These are phyloP conservation scores for Ogataea pignaliae DNA, from an alignment of 805 yeast genomes.

Conservation along the genomic window DNA sequence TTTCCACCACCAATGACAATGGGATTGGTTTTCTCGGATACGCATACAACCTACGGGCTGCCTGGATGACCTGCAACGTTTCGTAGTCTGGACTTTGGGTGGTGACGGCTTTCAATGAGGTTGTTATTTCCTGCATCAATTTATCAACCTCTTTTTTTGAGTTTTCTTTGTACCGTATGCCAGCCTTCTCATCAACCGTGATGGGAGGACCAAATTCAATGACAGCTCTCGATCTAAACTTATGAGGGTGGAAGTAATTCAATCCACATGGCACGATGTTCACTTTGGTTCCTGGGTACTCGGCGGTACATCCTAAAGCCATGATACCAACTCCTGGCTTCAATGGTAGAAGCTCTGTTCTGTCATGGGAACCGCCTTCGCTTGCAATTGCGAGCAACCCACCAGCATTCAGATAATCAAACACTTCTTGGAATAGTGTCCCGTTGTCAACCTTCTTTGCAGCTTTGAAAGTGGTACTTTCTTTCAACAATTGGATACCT, in stretches of 20 bases:
- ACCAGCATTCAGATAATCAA: slow-evolving; percentile 66
- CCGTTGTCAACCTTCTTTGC: slow-evolving; percentile 85
- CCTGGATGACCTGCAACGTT: slow-evolving; percentile 85
- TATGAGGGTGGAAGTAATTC: slow-evolving; percentile 95
- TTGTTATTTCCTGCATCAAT: slow-evolving; percentile 59
- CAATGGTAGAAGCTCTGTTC: slow-evolving; percentile 84
- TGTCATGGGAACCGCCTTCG: slow-evolving; percentile 98
- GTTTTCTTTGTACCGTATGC: slow-evolving; percentile 58
- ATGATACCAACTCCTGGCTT: slow-evolving; percentile 97
- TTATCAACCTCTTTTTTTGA: slow-evolving; percentile 67
- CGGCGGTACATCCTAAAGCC: slow-evolving; percentile 90
- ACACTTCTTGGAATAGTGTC: slow-evolving; percentile 73
- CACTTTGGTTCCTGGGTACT: slow-evolving; percentile 62
- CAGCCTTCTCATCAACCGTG: slow-evolving; percentile 55
- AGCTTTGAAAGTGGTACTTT: slow-evolving; percentile 55
- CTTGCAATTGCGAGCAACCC: slow-evolving; percentile 90
- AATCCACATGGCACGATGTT: slow-evolving; percentile 93
- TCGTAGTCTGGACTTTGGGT: slow-evolving; percentile 85
- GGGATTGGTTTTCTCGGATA: slow-evolving; percentile 69
- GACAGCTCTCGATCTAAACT: slow-evolving; percentile 92
- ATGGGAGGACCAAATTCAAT: slow-evolving; percentile 90
- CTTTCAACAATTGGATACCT: slow-evolving; percentile 40
- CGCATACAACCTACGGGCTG: slow-evolving; percentile 84
- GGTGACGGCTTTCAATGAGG: slow-evolving; percentile 74
- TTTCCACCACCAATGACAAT: slow-evolving; percentile 79